Evolutionary conservation across 2,329 filamentous ascomycete species (phyloP).

Genomic region (Colletotrichum cereale): DNA sequence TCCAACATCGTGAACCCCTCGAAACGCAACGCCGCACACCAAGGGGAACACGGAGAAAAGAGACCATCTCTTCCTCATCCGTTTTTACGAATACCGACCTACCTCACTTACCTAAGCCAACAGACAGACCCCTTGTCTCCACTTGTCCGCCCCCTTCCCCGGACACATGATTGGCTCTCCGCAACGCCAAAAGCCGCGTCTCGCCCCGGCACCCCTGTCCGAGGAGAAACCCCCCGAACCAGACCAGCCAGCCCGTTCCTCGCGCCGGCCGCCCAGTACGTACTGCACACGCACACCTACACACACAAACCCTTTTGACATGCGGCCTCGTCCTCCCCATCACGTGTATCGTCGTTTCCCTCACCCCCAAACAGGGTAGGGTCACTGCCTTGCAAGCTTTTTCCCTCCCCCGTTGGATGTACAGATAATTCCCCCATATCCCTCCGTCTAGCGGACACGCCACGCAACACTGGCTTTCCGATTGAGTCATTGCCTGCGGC

Average conservation of each 20-base stretch:
- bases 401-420: not conserved
- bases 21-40: not conserved
- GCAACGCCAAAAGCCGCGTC: not conserved
- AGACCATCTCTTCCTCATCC: too few species aligned
- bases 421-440: not conserved
- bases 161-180: conserved; percentile 3
- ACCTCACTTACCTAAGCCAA: not conserved
- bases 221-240: too few species aligned
- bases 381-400: not conserved
- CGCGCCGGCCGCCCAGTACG: not conserved
- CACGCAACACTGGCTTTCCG: not conserved
- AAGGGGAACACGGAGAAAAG: not conserved
- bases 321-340: not conserved
- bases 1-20: not conserved
- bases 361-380: not conserved
- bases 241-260: not conserved
- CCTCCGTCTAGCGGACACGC: not conserved
- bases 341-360: not conserved
- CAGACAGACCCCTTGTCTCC: not conserved
- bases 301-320: not conserved
- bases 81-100: not conserved
- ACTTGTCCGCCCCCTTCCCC: not conserved
- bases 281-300: too few species aligned
- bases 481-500: not conserved
- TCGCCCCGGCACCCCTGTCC: not conserved